Base-by-base conservation (phyloP, 2,329 filamentous ascomycete species). In the Bipolaris oryzae region DNA sequence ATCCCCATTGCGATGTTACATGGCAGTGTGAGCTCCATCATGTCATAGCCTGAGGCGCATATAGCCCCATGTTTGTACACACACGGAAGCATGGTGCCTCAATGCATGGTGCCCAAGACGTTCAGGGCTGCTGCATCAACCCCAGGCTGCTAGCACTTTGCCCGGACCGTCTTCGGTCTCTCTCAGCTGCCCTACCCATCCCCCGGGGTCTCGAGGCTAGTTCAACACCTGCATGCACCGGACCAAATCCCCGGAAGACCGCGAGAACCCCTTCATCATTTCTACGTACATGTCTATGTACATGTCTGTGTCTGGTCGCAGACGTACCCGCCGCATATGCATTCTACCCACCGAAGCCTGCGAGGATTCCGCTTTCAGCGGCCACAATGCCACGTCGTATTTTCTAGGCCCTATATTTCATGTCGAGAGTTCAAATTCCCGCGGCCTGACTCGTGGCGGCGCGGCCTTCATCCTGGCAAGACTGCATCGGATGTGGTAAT, bases 1-100 rank as follows among this genome's bases (percentile, higher is more conserved):
- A 50, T 35, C 23, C 47, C 56, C 43, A 39, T 51, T n/a, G 50
- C 39, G 44, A 51, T 35, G 47, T 60, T 51, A 38, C 53, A 54
- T 41, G 39, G 28, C 28, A 31, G 28, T 11, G 28, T 11, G 28
- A 31, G 28, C 28, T 31, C 28, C 28, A 13, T 31, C 28, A 31
- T 31, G 7, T 11, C 28, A 31, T 31, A 10, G 28, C 28, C 28
- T 13, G 28, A 31, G 28, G 28, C 28, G 28, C 28, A 31, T 10
- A 31, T 31, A 13, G 28, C 28, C 28, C 28, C 28, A 31, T 10
- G 28, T 11, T 7, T 31, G 28, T 21, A 10, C 38, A 41, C n/a
- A 41, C 20, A 5, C 28, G 10, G 28, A 31, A 31, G 28, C 28
- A 31, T 10, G 10, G 28, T 31, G 28, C 28, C 28, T 31, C 28